Evolutionary conservation across 2,329 filamentous ascomycete species (phyloP).

Genomic region (Cladophialophora exuberans): DNA sequence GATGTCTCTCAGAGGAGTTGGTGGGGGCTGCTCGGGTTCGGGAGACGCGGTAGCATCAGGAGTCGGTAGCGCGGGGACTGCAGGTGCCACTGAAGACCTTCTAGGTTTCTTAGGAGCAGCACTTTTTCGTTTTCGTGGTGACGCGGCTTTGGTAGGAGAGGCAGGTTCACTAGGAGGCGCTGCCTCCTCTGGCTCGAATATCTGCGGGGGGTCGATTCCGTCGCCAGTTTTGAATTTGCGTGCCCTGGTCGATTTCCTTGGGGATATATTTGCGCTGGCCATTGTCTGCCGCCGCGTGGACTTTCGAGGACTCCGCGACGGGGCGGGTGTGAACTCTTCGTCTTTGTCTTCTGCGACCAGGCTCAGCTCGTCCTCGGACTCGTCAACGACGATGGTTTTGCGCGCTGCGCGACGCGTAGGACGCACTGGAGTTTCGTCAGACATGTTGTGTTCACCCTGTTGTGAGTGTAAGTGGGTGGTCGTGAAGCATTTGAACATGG

Average conservation of each 20-base stretch:
- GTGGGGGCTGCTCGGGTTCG: constrained; percentile 55
- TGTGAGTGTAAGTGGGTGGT: neutral
- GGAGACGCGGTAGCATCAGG: constrained; percentile 60
- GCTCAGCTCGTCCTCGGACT: constrained; percentile 70
- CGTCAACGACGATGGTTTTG: constrained; percentile 74
- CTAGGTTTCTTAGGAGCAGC: constrained; percentile 46
- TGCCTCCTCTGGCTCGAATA: constrained; percentile 61
- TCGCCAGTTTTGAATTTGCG: constrained; percentile 54
- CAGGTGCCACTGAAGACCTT: constrained; percentile 38
- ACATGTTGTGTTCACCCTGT: constrained; percentile 10
- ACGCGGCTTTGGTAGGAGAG: constrained; percentile 57
- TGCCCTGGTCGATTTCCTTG: constrained; percentile 39
- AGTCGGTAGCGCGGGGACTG: constrained; percentile 46
- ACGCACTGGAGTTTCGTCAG: constrained; percentile 47
- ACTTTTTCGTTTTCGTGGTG: constrained; percentile 72
- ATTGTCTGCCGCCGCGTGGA: constrained; percentile 59
- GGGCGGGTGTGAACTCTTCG: constrained; percentile 79
- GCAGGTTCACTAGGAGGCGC: constrained; percentile 51
- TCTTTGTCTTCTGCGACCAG: constrained; percentile 63
- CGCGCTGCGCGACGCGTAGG: constrained; percentile 66
- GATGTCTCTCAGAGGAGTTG: constrained; percentile 72
- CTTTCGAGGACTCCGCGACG: constrained; percentile 61
- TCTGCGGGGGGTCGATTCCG: constrained; percentile 63
- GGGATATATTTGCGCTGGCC: constrained; percentile 49
- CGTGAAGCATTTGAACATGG: neutral